Evolutionary conservation across 805 yeast species (phyloP).

Genomic region (Starmerella geochares): DNA sequence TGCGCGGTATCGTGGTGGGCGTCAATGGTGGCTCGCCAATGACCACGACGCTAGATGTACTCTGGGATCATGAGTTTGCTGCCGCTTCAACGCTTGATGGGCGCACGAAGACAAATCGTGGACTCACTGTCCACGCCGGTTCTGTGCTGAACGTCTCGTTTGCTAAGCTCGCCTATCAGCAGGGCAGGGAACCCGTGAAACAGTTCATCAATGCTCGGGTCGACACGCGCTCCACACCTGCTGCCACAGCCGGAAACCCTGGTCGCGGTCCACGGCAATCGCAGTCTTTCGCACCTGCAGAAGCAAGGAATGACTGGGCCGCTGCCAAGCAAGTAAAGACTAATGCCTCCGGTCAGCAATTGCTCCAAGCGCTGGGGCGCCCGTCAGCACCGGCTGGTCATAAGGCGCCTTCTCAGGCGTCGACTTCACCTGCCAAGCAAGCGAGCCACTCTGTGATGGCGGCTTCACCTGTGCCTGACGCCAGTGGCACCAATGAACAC

Average conservation of each 20-base stretch:
- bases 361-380: conserved; percentile 1
- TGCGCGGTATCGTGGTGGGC: conserved; percentile 80
- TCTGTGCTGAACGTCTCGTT: conserved; percentile 66
- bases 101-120: conserved; percentile 66
- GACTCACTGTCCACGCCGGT: conserved; percentile 71
- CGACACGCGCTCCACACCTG: conserved; percentile 2
- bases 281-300: neutral
- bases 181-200: conserved; percentile 40
- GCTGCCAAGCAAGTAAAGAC: neutral
- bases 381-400: neutral
- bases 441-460: too few species aligned
- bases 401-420: neutral
- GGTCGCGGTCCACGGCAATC: neutral
- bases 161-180: conserved; percentile 66
- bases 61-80: conserved; percentile 73
- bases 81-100: conserved; percentile 80
- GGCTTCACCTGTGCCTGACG: too few species aligned
- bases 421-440: neutral
- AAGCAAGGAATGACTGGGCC: neutral
- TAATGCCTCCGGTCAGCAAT: neutral
- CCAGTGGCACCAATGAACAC: neutral
- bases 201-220: conserved; percentile 12
- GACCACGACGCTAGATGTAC: conserved; percentile 55
- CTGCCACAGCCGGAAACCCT: neutral
- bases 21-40: conserved; percentile 35